phyloP scores from a whole-genome alignment of 2,329 filamentous ascomycete species.

The Cladosporium sp. region DNA sequence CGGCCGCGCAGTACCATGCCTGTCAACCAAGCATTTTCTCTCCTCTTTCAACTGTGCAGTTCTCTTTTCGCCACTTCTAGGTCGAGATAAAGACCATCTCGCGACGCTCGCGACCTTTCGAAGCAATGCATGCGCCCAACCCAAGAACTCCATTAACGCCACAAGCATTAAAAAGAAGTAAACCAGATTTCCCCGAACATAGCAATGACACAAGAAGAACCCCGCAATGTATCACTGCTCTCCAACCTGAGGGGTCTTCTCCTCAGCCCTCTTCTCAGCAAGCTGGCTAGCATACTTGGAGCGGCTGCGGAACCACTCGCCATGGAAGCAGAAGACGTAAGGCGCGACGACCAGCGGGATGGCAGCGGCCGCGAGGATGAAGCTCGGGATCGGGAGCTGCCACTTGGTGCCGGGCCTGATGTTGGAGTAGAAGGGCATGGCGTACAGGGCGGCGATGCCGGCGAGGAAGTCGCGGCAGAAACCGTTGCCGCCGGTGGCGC shows the following conservation, averaged over 20 bases:
- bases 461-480: constrained; percentile 73
- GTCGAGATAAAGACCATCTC: too few relatives aligned
- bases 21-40: neutral
- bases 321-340: constrained; percentile 55
- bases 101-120: neutral
- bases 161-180: neutral
- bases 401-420: constrained; percentile 29
- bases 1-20: too few relatives aligned
- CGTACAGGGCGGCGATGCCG: constrained; percentile 68
- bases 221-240: neutral
- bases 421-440: constrained; percentile 52
- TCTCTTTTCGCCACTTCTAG: neutral
- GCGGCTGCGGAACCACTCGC: constrained; percentile 43
- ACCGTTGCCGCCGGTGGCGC: constrained; percentile 73
- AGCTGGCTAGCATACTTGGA: constrained; percentile 42
- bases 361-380: constrained; percentile 53
- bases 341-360: constrained; percentile 55
- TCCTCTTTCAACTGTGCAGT: neutral
- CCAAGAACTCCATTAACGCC: neutral
- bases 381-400: constrained; percentile 51
- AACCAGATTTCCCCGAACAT: neutral
- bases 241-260: neutral
- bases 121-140: neutral
- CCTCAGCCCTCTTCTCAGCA: constrained; percentile 44
- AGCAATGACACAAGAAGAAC: neutral